These are phyloP conservation scores for Curvularia lunata DNA, from an alignment of 2,329 filamentous ascomycete genomes.

Conservation along the genomic window DNA sequence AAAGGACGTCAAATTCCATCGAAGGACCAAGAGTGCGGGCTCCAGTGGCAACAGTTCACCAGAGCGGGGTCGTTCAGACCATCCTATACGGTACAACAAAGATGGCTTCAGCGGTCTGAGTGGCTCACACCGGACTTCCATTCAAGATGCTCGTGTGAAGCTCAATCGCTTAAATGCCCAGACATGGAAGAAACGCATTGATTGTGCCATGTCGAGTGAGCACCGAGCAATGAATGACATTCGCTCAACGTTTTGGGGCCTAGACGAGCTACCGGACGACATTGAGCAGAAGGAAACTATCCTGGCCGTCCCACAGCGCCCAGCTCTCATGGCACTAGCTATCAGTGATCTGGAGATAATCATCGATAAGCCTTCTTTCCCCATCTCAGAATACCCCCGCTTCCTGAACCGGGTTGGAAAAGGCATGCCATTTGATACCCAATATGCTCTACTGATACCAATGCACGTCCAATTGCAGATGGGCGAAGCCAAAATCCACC, in stretches of 20 bases:
- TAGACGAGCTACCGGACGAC: constrained; percentile 81
- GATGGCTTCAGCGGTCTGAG: constrained; percentile 77
- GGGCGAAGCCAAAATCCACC: constrained; percentile 83
- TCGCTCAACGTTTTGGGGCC: constrained; percentile 79
- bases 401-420: constrained; percentile 94
- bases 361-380: constrained; percentile 92
- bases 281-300: constrained; percentile 83
- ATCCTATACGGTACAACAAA: constrained; percentile 75
- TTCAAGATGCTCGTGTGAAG: constrained; percentile 76
- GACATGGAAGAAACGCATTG: constrained; percentile 91
- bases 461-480: constrained; percentile 89
- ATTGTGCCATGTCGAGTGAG: constrained; percentile 72
- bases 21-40: constrained; percentile 51
- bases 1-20: constrained; percentile 41
- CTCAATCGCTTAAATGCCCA: constrained; percentile 83
- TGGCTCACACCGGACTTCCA: constrained; percentile 72
- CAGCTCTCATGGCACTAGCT: constrained; percentile 78
- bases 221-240: constrained; percentile 78
- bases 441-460: constrained; percentile 87
- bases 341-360: constrained; percentile 84
- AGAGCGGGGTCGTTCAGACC: constrained; percentile 38
- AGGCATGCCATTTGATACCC: constrained; percentile 89
- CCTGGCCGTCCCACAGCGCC: constrained; percentile 81
- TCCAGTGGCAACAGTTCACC: constrained; percentile 35
- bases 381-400: constrained; percentile 77